Evolutionary conservation across 345 rosid species (phyloP).

Genomic region (Nephelium lappaceum): DNA sequence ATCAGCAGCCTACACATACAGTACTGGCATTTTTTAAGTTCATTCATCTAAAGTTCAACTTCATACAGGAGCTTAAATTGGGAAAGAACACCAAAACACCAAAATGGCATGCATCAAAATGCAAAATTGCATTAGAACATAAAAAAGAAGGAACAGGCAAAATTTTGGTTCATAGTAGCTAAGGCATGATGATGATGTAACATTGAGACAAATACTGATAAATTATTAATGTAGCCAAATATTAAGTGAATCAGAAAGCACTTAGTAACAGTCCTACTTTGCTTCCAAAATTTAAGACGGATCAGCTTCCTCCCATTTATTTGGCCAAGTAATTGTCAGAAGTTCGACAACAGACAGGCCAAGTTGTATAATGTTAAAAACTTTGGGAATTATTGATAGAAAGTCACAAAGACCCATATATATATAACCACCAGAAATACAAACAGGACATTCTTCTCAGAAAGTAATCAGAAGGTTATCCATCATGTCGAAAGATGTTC

Average conservation of each 20-base stretch:
- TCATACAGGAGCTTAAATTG: constrained; percentile 4
- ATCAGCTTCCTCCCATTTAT: neutral
- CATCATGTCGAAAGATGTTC: neutral
- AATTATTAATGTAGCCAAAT: neutral
- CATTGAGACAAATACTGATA: neutral
- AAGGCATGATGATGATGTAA: neutral
- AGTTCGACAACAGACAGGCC: neutral
- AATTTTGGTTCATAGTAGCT: neutral
- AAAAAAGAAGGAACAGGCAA: neutral
- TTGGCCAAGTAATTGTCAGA: neutral
- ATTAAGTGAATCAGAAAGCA: neutral
- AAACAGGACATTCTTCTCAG: neutral
- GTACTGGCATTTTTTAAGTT: neutral
- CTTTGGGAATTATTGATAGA: neutral
- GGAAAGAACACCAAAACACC: neutral
- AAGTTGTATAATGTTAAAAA: neutral
- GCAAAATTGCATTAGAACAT: neutral
- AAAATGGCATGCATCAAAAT: neutral
- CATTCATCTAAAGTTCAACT: neutral
- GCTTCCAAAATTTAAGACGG: neutral
- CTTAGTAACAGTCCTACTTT: neutral
- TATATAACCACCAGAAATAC: neutral
- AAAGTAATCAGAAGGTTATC: neutral
- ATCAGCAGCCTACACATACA: constrained; percentile 63
- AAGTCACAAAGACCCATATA: neutral